Evolutionary conservation across 768 basidiomycete species (phyloP).

Genomic region (Auricularia sp.): DNA sequence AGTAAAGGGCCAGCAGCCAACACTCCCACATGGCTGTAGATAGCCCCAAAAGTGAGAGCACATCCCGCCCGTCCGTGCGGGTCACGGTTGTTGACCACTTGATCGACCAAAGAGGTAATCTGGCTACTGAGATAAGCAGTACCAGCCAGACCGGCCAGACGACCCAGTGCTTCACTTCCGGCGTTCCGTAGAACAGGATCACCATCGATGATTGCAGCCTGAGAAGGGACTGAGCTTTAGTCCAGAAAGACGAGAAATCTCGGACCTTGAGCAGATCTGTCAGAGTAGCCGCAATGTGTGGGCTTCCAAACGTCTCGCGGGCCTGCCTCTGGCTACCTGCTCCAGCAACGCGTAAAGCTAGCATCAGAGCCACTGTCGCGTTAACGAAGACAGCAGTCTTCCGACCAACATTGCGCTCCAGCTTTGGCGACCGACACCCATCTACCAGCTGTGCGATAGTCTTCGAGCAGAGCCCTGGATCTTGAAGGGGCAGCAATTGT

Average conservation of each 20-base stretch:
- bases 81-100: conserved; percentile 89
- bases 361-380: conserved; percentile 60
- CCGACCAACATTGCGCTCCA: conserved; percentile 81
- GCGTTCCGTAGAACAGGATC: conserved; percentile 67
- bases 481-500: conserved; percentile 69
- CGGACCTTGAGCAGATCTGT: conserved; percentile 71
- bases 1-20: conserved; percentile 89
- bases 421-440: conserved; percentile 58
- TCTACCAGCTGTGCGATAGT: conserved; percentile 52
- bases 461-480: conserved; percentile 44
- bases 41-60: conserved; percentile 82
- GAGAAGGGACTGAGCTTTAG: conserved; percentile 8
- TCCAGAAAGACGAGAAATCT: background rate
- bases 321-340: conserved; percentile 44
- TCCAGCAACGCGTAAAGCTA: conserved; percentile 50
- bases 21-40: conserved; percentile 86
- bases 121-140: conserved; percentile 77
- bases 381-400: conserved; percentile 80
- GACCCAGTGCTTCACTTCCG: conserved; percentile 82
- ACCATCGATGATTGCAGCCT: conserved; percentile 76
- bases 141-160: conserved; percentile 73
- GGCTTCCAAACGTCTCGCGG: conserved; percentile 55
- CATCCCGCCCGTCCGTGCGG: conserved; percentile 90
- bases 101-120: conserved; percentile 84
- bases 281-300: conserved; percentile 50